Conservation (phyloP, 2,329 filamentous ascomycete genomes). For the Emericellopsis cladophorae region DNA sequence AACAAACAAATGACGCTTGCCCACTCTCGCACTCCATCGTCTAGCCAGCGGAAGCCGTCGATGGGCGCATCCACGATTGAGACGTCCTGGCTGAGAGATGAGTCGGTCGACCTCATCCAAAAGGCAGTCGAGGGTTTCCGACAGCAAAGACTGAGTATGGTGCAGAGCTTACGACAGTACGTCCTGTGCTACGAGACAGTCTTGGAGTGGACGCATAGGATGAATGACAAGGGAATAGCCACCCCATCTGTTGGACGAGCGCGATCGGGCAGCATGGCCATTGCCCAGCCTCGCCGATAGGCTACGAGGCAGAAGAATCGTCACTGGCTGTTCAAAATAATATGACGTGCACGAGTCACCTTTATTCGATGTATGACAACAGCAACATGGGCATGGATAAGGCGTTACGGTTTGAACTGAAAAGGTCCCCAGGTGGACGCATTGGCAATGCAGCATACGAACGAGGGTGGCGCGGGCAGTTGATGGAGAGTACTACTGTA, state of each 20-base stretch:
- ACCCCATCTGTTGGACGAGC: not conserved
- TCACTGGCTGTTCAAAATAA: no score
- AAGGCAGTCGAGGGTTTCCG: conserved; percentile 87
- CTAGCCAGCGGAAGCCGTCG: not conserved
- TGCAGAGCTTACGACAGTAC: conserved; percentile 85
- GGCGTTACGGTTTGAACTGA: no score
- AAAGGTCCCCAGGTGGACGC: no score
- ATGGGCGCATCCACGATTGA: conserved; percentile 19
- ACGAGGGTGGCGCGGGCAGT: no score
- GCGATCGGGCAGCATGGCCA: not conserved
- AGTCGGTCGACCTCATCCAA: conserved; percentile 67
- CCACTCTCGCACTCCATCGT: not conserved
- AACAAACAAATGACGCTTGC: conserved; percentile 11
- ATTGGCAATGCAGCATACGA: no score
- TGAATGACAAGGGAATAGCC: conserved; percentile 20
- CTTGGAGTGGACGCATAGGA: conserved; percentile 64
- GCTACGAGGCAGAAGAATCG: not conserved
- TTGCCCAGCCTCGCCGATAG: not conserved
- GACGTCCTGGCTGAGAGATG: conserved; percentile 54
- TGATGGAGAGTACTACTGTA: no score
- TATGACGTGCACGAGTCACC: no score
- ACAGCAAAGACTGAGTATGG: conserved; percentile 84
- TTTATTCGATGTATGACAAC: no score
- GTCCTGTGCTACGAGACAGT: conserved; percentile 95
- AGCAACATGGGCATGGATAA: no score